These are phyloP conservation scores for Cytospora leucostoma DNA, from an alignment of 2,329 filamentous ascomycete species.

Conservation along the genomic window DNA sequence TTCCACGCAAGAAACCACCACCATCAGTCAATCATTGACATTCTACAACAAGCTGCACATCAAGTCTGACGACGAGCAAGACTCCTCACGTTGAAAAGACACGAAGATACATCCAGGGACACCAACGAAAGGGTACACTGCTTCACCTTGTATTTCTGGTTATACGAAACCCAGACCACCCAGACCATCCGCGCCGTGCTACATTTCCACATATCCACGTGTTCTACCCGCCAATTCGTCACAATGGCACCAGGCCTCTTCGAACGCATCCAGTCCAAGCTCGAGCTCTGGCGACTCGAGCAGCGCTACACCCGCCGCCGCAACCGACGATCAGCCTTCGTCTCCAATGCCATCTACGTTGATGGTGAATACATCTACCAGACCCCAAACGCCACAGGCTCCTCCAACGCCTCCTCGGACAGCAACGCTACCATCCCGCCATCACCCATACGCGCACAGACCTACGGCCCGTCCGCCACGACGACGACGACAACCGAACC, in stretches of 20 bases:
- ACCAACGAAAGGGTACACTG: neutral
- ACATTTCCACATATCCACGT: neutral
- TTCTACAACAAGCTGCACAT: neutral
- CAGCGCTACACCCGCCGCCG: constrained; percentile 92
- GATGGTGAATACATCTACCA: constrained; percentile 94
- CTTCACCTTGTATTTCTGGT: neutral
- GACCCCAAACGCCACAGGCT: constrained; percentile 60
- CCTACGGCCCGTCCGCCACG: constrained; percentile 32
- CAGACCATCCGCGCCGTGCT: neutral
- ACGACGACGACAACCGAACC: constrained; percentile 26
- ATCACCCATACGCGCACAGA: constrained; percentile 34
- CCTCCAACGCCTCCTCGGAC: constrained; percentile 47
- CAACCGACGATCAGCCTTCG: constrained; percentile 81
- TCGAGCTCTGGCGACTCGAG: constrained; percentile 93
- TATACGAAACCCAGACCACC: neutral
- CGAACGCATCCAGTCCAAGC: constrained; percentile 64
- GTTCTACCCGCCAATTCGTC: neutral
- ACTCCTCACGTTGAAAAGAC: neutral
- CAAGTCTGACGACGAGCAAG: neutral
- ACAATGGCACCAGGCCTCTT: constrained; percentile 55
- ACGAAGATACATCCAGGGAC: neutral
- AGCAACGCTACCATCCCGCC: constrained; percentile 42
- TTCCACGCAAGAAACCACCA: constrained; percentile 19
- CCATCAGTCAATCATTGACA: constrained; percentile 2
- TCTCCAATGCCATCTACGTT: constrained; percentile 86